phyloP scores from a whole-genome alignment of 2,329 filamentous ascomycete genomes.

The Paecilomyces niveus region DNA sequence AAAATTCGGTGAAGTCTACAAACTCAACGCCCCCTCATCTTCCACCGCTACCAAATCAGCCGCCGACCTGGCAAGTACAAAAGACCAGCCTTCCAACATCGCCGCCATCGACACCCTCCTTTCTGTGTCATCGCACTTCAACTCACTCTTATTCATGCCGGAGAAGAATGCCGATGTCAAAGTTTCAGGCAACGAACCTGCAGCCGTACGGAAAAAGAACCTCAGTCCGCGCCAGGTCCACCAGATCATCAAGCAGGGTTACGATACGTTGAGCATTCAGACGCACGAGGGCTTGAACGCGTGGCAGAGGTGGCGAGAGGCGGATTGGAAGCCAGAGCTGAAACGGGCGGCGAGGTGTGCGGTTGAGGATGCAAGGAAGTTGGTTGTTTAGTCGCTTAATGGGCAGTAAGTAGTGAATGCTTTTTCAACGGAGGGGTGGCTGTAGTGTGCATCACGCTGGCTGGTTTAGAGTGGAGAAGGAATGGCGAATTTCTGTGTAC shows the following conservation, averaged over 20 bases:
- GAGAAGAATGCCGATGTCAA: constrained; percentile 39
- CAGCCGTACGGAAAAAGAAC: constrained; percentile 49
- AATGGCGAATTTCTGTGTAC: not conserved
- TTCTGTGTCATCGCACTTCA: constrained; percentile 73
- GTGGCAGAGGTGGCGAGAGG: constrained; percentile 82
- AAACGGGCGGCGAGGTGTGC: constrained; percentile 81
- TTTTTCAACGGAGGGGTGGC: not conserved
- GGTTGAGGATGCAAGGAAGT: constrained; percentile 59
- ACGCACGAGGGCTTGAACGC: constrained; percentile 77
- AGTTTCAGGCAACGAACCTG: constrained; percentile 17
- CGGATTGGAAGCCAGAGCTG: constrained; percentile 72
- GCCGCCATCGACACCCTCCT: constrained; percentile 80
- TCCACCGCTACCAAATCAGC: constrained; percentile 18
- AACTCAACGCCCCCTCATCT: constrained; percentile 24
- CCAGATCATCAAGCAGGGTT: constrained; percentile 90
- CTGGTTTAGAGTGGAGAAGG: not conserved
- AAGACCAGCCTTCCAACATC: constrained; percentile 25
- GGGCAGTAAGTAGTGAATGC: not conserved
- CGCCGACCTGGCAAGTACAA: constrained; percentile 11
- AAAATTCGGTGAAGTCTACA: constrained; percentile 76
- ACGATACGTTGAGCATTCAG: constrained; percentile 89
- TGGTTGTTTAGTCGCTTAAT: constrained; percentile 28
- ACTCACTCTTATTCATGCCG: constrained; percentile 58
- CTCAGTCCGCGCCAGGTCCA: constrained; percentile 78
- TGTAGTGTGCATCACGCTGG: not conserved